A percentile compares a stretch with the other conserved stretches of the same genome.
Evolutionary conservation across 2,329 filamentous ascomycete genomes (phyloP).

Genomic region (Huntiella omanensis): DNA sequence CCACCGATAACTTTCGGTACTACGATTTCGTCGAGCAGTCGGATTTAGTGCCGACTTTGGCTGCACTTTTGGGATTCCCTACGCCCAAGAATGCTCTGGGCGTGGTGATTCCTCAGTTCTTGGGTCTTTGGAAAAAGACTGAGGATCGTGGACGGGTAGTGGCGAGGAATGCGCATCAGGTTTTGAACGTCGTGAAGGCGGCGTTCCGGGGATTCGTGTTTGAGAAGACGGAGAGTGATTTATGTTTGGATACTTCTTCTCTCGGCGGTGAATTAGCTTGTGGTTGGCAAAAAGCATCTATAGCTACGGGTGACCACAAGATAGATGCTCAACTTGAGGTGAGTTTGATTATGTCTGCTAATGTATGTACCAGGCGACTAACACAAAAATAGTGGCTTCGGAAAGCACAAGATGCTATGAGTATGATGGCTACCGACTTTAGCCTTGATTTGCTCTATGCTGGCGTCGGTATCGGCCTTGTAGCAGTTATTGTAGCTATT

Average conservation of each 20-base stretch:
- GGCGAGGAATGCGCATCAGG: conserved; percentile 61
- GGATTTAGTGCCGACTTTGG: conserved; percentile 78
- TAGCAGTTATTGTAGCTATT: conserved; percentile 25
- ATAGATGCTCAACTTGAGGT: not conserved
- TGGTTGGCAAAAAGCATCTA: conserved; percentile 32
- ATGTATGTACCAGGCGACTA: not conserved
- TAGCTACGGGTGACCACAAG: conserved; percentile 12
- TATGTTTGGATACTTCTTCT: conserved; percentile 3
- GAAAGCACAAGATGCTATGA: conserved; percentile 61
- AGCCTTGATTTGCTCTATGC: conserved; percentile 28
- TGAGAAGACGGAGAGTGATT: not conserved
- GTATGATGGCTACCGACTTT: conserved; percentile 83
- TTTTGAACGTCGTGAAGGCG: conserved; percentile 56
- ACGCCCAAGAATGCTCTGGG: conserved; percentile 81
- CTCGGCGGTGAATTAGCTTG: conserved; percentile 45
- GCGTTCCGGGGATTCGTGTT: conserved; percentile 38
- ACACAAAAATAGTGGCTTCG: conserved; percentile 36
- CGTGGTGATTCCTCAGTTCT: conserved; percentile 61
- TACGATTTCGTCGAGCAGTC: conserved; percentile 82
- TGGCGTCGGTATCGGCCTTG: conserved; percentile 32
- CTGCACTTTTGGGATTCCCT: conserved; percentile 70
- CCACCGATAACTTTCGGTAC: conserved; percentile 54
- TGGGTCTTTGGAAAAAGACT: conserved; percentile 57
- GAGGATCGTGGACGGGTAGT: conserved; percentile 48
- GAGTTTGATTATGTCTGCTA: not conserved